Percentiles rank a stretch among this genome's conserved stretches.
phyloP scores from a whole-genome alignment of 2,329 filamentous ascomycete genomes.

The Helicocarpus griseus region DNA sequence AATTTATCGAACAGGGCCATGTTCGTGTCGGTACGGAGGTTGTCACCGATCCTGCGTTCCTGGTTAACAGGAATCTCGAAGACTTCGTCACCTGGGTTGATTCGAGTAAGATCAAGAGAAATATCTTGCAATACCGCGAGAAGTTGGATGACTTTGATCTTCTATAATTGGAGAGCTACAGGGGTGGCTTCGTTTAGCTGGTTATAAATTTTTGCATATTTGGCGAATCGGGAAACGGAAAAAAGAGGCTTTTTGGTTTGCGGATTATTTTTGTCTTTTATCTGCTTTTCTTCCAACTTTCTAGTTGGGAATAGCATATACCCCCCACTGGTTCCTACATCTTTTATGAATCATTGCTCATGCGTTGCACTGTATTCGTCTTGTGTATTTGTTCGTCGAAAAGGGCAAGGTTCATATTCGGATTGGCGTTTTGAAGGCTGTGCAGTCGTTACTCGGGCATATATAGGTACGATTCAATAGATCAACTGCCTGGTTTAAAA shows the following conservation, averaged over 20 bases:
- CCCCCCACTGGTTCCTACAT: not conserved
- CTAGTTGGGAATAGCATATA: not conserved
- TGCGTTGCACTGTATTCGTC: not conserved
- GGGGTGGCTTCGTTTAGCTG: not conserved
- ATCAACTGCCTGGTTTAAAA: no score
- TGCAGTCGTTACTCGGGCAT: not conserved
- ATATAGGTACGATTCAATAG: no score
- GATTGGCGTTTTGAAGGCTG: not conserved
- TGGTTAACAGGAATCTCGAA: slow-evolving; percentile 83
- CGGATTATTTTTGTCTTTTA: not conserved
- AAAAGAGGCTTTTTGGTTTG: not conserved
- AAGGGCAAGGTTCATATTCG: not conserved
- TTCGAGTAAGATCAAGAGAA: slow-evolving; percentile 92
- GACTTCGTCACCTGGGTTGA: slow-evolving; percentile 96
- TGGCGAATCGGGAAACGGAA: not conserved
- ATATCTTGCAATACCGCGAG: slow-evolving; percentile 89
- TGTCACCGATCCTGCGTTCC: slow-evolving; percentile 77
- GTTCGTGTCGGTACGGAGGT: slow-evolving; percentile 86
- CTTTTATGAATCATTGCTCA: not conserved
- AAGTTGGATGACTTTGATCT: slow-evolving; percentile 94
- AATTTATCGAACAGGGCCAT: slow-evolving; percentile 89
- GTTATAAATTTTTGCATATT: not conserved
- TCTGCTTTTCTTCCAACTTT: not conserved
- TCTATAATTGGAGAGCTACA: slow-evolving; percentile 41
- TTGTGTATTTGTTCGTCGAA: not conserved